These are phyloP conservation scores for Vitis hybrid DNA, from an alignment of 177 flowering plant genomes.

Conservation along the genomic window DNA sequence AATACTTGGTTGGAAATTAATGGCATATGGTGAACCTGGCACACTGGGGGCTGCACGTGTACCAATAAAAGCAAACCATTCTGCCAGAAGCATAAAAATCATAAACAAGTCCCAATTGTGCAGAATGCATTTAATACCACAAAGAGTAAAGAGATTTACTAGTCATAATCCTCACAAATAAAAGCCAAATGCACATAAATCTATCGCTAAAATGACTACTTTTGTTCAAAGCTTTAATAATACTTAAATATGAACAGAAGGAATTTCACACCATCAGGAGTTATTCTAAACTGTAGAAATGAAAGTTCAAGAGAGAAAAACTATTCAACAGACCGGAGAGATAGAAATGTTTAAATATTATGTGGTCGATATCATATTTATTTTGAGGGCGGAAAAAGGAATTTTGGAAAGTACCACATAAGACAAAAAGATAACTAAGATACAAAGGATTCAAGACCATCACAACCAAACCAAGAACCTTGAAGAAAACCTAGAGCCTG, in stretches of 20 bases:
- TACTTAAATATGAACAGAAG: background rate
- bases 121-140: background rate
- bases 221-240: background rate
- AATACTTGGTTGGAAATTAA: constrained; percentile 54
- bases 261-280: background rate
- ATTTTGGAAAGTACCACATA: too few species aligned
- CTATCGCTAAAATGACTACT: background rate
- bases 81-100: constrained; percentile 39
- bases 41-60: constrained; percentile 43
- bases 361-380: too few species aligned
- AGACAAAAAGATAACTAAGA: too few species aligned
- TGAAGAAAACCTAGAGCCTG: too few species aligned
- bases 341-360: too few species aligned
- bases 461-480: too few species aligned
- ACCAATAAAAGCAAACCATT: constrained; percentile 93
- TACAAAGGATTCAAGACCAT: too few species aligned
- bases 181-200: background rate
- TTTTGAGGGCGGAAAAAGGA: too few species aligned
- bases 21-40: constrained; percentile 95
- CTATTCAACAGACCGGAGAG: too few species aligned
- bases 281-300: too few species aligned
- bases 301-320: too few species aligned
- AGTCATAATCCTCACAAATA: background rate
- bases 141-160: background rate
- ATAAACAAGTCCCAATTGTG: background rate